Percentiles rank a stretch among this genome's conserved stretches.
These are phyloP conservation scores for Kwoniella botswanensis DNA, from an alignment of 768 basidiomycete species.

Conservation along the genomic window DNA sequence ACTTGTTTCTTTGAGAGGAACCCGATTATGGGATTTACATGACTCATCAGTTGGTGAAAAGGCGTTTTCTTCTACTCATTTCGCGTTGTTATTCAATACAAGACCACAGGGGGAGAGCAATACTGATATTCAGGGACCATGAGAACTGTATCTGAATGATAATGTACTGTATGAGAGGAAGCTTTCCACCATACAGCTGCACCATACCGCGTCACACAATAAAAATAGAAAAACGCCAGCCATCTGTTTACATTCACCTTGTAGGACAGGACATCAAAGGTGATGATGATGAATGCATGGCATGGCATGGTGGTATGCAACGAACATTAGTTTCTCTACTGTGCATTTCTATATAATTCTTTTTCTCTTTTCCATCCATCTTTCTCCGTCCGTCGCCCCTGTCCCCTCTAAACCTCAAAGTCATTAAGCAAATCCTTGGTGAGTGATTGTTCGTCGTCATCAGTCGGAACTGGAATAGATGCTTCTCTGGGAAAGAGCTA, in stretches of 20 bases:
- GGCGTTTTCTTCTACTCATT: not conserved
- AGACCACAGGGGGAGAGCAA: not conserved
- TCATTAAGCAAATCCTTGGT: slow-evolving; percentile 10
- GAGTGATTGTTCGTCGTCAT: slow-evolving; percentile 7
- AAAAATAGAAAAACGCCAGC: slow-evolving; percentile 9
- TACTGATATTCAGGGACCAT: slow-evolving; percentile 1
- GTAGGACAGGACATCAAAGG: not conserved
- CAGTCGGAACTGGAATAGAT: not conserved
- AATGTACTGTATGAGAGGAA: slow-evolving; percentile 4
- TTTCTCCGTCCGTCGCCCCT: not conserved
- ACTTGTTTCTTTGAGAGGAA: slow-evolving; percentile 1
- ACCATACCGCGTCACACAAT: slow-evolving; percentile 4
- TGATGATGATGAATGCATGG: slow-evolving; percentile 1
- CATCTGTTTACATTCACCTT: slow-evolving; percentile 13
- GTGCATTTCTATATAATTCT: not conserved
- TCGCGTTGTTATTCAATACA: slow-evolving; percentile 7
- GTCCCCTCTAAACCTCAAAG: slow-evolving; percentile 1
- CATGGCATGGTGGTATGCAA: not conserved
- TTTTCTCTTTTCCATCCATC: not conserved
- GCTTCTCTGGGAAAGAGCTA: not conserved
- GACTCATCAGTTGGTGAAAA: slow-evolving; percentile 1
- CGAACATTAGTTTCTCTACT: not conserved
- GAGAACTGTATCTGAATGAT: not conserved
- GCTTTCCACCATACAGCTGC: not conserved
- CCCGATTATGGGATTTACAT: not conserved